Evolutionary conservation across 2,329 filamentous ascomycete genomes (phyloP).

Genomic region (Nigrospora sphaerica): DNA sequence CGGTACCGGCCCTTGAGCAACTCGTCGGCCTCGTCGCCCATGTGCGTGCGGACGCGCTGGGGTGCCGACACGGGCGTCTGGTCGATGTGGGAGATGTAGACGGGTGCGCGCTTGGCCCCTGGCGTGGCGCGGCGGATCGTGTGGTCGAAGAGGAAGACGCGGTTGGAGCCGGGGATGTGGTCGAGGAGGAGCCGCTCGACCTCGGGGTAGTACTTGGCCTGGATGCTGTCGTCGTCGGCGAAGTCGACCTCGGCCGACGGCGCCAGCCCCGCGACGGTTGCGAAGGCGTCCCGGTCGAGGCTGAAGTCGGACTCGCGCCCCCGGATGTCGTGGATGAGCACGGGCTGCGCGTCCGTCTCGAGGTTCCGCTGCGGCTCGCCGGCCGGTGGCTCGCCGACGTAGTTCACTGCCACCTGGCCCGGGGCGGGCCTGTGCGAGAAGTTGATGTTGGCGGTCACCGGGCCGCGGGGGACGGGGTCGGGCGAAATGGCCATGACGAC

Average conservation of each 20-base stretch:
- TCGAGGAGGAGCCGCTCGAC: slow-evolving; percentile 65
- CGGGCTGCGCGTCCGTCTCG: slow-evolving; percentile 36
- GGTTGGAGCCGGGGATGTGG: slow-evolving; percentile 57
- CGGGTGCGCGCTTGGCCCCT: slow-evolving; percentile 57
- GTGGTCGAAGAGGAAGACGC: slow-evolving; percentile 77
- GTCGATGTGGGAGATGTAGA: slow-evolving; percentile 72
- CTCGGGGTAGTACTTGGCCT: slow-evolving; percentile 74
- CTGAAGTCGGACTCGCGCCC: slow-evolving; percentile 58
- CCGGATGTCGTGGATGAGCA: slow-evolving; percentile 66
- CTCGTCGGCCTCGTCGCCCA: slow-evolving; percentile 57
- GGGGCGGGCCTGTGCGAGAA: slow-evolving; percentile 59
- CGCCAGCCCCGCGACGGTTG: slow-evolving; percentile 51
- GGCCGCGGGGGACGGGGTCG: slow-evolving; percentile 43
- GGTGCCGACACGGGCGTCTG: slow-evolving; percentile 63
- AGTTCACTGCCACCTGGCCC: slow-evolving; percentile 54
- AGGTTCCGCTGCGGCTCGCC: slow-evolving; percentile 63
- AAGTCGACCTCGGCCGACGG: slow-evolving; percentile 55
- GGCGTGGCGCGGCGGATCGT: slow-evolving; percentile 66
- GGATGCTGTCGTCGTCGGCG: slow-evolving; percentile 61
- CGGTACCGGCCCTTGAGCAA: slow-evolving; percentile 65
- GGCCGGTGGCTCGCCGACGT: slow-evolving; percentile 56
- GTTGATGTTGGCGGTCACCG: slow-evolving; percentile 54
- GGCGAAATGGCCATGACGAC: slow-evolving; percentile 31
- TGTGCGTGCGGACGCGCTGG: slow-evolving; percentile 61
- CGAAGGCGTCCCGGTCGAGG: slow-evolving; percentile 71